Evolutionary conservation across 2,329 filamentous ascomycete genomes (phyloP).

Genomic region (Colletotrichum chlorophyti): DNA sequence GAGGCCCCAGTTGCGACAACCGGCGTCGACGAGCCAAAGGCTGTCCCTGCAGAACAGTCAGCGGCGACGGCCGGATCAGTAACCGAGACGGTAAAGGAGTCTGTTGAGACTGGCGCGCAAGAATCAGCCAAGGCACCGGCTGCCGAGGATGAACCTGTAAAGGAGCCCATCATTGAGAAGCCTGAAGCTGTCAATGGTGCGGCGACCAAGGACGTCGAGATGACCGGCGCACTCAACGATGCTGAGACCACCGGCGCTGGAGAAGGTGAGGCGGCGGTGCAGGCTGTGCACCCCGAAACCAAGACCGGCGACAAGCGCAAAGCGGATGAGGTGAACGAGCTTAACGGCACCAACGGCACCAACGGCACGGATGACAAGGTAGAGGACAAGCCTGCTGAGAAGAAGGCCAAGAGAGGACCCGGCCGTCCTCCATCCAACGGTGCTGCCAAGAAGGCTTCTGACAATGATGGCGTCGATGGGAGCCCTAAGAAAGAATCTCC

Average conservation of each 20-base stretch:
- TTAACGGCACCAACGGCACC: conserved; percentile 33
- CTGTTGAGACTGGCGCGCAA: conserved; percentile 32
- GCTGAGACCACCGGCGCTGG: conserved; percentile 16
- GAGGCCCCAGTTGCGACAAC: conserved; percentile 33
- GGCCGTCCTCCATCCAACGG: conserved; percentile 24
- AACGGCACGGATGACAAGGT: conserved; percentile 29
- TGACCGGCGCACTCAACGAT: conserved; percentile 33
- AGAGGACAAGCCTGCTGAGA: conserved; percentile 31
- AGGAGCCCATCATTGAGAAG: conserved; percentile 41
- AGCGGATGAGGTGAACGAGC: conserved; percentile 38
- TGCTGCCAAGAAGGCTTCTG: conserved; percentile 4
- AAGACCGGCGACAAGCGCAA: conserved; percentile 46
- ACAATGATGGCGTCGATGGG: neutral
- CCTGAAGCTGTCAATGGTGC: conserved; percentile 21
- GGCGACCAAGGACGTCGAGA: conserved; percentile 31
- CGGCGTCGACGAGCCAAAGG: conserved; percentile 33
- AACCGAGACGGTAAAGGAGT: conserved; percentile 29
- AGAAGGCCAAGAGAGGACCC: conserved; percentile 33
- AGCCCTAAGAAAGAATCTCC: neutral
- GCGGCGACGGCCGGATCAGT: conserved; percentile 23
- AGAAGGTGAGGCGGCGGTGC: conserved; percentile 22
- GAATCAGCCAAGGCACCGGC: conserved; percentile 36
- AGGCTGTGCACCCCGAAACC: conserved; percentile 30
- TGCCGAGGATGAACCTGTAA: conserved; percentile 32
- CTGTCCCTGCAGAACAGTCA: conserved; percentile 28